phyloP scores from a whole-genome alignment of 1,139 yeast species.

The Martiniozyma asiatica region DNA sequence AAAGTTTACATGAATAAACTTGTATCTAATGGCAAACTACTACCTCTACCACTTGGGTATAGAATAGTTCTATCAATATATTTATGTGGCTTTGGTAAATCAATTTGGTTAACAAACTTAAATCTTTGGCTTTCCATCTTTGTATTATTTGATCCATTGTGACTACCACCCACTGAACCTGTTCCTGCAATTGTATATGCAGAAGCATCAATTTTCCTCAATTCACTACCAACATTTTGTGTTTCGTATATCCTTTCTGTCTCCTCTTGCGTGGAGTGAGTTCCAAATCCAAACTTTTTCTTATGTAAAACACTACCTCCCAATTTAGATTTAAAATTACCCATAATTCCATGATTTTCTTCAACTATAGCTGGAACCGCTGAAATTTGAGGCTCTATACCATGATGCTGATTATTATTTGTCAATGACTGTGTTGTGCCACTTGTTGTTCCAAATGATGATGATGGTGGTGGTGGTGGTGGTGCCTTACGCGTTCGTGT shows the following conservation, averaged over 20 bases:
- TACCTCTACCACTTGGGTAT: slow-evolving; percentile 94
- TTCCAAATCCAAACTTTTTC: slow-evolving; percentile 6
- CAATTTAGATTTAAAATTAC: slow-evolving; percentile 15
- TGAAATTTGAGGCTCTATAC: slow-evolving; percentile 2
- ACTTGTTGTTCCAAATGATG: slow-evolving; percentile 13
- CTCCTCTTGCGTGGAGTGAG: slow-evolving; percentile 11
- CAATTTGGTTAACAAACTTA: slow-evolving; percentile 53
- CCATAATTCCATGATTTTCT: slow-evolving; percentile 14
- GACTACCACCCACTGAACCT: slow-evolving; percentile 6
- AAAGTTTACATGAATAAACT: slow-evolving; percentile 16
- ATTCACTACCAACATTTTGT: slow-evolving; percentile 37
- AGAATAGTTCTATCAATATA: slow-evolving; percentile 60
- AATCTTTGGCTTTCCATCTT: slow-evolving; percentile 45
- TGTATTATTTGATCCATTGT: not conserved
- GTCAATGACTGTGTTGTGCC: slow-evolving; percentile 11
- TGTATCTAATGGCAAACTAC: slow-evolving; percentile 79
- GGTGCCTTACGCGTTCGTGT: slow-evolving; percentile 7
- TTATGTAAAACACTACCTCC: slow-evolving; percentile 21
- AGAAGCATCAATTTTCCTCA: slow-evolving; percentile 45
- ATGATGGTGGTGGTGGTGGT: slow-evolving; percentile 15
- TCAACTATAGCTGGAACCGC: slow-evolving; percentile 1
- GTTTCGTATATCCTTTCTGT: slow-evolving; percentile 27
- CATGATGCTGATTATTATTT: slow-evolving; percentile 2
- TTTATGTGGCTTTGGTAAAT: slow-evolving; percentile 75
- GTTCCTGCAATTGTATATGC: slow-evolving; percentile 38